Evolutionary conservation across 2,329 filamentous ascomycete species (phyloP), one percentile per base, ranked within the genome.

Genomic region (Colletotrichum liaoningense): DNA sequence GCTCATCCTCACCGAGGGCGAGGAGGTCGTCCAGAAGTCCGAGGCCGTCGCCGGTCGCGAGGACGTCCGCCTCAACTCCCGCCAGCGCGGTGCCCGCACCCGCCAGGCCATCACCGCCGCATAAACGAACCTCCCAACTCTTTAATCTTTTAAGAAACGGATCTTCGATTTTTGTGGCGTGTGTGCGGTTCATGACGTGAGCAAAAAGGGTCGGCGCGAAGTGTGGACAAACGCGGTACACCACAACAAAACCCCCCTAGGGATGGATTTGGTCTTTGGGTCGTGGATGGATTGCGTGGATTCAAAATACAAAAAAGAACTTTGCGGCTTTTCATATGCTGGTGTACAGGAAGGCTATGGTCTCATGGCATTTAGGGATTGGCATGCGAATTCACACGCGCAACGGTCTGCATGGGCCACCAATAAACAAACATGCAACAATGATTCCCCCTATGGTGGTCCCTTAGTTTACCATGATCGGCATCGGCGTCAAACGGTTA

Each of bases 1-100:
- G 91, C 90, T 99, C 83, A 99, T 99, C 92, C 92, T 99, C 81
- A 98, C 96, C 84, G 97, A 99, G 92, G 95, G 91, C 82, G 94
- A 97, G 84, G 97, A 99, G 92, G 92, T 93, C 81, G 95, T 99
- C 81, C 91, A 95, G 89, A 99, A 99, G 93, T 92, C 92, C 76
- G 90, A 92, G 80, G 85, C 91, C 76, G 89, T 92, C 80, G 89
- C 88, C 77, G 88, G 88, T 81, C 91, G 92, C 80, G 90, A 93
- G 80, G 84, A 87, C 76, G 82, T 86, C 78, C 94, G 93, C 86
- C 90, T 99, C 84, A 94, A 87, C 90, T 94, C 94, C 83, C 94
- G 96, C 90, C 97, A 99, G 92, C 95, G 95, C 85, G 97, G 95
- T 84, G 85, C 86, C 80, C 90, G 89, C 79, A 81, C 88, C 80